A percentile compares a stretch with the other conserved stretches of the same genome.
Evolutionary conservation across 2,329 filamentous ascomycete species (phyloP).

Genomic region (Colletotrichum sansevieriae): DNA sequence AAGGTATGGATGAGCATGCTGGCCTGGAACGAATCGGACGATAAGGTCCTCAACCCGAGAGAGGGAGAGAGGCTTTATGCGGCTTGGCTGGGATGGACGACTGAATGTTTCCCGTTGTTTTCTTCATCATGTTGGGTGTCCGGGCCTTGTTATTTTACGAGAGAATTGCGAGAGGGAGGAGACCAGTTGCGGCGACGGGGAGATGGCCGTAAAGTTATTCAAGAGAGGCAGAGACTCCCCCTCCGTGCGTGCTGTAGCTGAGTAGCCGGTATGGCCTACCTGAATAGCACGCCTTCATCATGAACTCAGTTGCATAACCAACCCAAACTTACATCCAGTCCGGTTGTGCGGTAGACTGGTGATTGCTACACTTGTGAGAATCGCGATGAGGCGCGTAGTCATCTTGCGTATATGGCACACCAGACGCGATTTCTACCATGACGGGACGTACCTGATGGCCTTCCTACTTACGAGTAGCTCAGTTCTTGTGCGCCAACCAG

Average conservation of each 20-base stretch:
- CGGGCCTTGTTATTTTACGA: constrained; percentile 21
- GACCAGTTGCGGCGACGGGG: constrained; percentile 17
- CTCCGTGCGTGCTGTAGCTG: constrained; percentile 23
- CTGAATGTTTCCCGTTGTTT: constrained; percentile 43
- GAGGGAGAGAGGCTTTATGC: constrained; percentile 33
- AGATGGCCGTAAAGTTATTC: constrained; percentile 15
- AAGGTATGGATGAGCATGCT: constrained; percentile 31
- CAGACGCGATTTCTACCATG: too few species aligned
- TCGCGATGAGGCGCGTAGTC: too few species aligned
- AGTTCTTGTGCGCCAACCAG: too few species aligned
- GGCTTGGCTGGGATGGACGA: constrained; percentile 42
- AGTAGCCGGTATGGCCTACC: constrained; percentile 16
- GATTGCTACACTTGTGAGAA: not conserved
- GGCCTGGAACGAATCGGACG: constrained; percentile 34
- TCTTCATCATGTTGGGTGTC: constrained; percentile 43
- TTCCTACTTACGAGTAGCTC: too few species aligned
- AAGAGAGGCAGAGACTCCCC: constrained; percentile 21
- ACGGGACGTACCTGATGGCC: too few species aligned
- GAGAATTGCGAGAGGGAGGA: constrained; percentile 22
- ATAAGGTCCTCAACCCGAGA: constrained; percentile 31
- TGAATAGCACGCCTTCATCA: constrained; percentile 30
- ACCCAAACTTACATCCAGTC: not conserved
- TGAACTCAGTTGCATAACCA: constrained; percentile 36
- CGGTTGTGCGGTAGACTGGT: not conserved
- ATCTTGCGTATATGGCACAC: too few species aligned